Base-by-base conservation (phyloP, 371 early-diverging fungal species). In the Mucor racemosus region DNA sequence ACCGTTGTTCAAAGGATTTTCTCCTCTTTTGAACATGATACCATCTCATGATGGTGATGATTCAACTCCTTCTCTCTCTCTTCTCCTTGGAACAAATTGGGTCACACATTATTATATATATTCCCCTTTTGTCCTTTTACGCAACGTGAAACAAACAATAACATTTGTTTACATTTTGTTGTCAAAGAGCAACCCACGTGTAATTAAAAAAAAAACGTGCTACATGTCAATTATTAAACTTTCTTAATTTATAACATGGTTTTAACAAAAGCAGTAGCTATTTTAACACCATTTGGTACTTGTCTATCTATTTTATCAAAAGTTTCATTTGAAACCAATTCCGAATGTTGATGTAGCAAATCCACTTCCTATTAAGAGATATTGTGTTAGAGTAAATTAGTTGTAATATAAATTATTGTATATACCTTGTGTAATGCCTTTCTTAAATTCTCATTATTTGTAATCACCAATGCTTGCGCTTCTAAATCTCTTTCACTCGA, bases 401-500 rank as follows among this genome's bases (percentile, higher is more conserved):
- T 33, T 31, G 14, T 10, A 11, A 40, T 41, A 7, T n/a, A 38
- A 40, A 40, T 17, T 35, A 11, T 31, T 14, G 6, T 31, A 55
- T 15, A 56, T 75, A 90, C 94, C 78, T 90, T 79, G 59, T 87
- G 76, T 62, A 95, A 66, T 38, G 77, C 73, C 36, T 74, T 67
- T 64, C 84, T 87, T 57, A 96, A 72, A 7, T 63, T 73, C 33
- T 60, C 42, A 50, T 92, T 88, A 4, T 75, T 70, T 15, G 95
- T 94, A 34, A 91, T 77, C 0, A 96, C 69, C 9, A 93, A 74
- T 2, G 92, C 81, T 67, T 97, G 95, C 11, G 94, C 90, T 68
- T 98, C 98, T 65, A 98, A 67, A 73, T 98, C 98, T 14, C 96
- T 84, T 26, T 88, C 84, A n/a, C 91, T 79, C 1, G 97, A 97